Conservation (phyloP, 441 rosid genomes). For the Euphorbia neoarborescens region DNA sequence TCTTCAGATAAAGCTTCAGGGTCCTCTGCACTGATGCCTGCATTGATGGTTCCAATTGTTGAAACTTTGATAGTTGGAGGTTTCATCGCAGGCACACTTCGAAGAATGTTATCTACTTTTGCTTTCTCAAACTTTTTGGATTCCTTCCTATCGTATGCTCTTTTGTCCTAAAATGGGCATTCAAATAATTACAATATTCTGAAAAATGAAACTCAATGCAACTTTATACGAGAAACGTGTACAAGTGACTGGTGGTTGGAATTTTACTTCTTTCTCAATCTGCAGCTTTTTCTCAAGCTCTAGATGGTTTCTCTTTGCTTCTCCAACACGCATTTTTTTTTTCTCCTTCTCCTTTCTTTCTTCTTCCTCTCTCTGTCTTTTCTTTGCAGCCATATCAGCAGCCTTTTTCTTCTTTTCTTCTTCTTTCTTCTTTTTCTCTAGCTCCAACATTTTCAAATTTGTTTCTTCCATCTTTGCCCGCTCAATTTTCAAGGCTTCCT, state of each 20-base stretch:
- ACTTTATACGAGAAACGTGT: neutral
- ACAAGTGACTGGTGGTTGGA: slow-evolving; percentile 27
- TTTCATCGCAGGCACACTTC: slow-evolving; percentile 25
- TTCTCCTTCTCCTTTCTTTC: slow-evolving; percentile 56
- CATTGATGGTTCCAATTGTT: slow-evolving; percentile 28
- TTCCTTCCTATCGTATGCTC: slow-evolving; percentile 32
- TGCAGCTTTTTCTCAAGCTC: slow-evolving; percentile 40
- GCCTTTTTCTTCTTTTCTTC: slow-evolving; percentile 69
- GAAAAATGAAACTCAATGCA: slow-evolving; percentile 3
- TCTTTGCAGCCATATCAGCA: slow-evolving; percentile 63
- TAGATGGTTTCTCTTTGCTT: slow-evolving; percentile 46
- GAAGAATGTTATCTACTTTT: slow-evolving; percentile 21
- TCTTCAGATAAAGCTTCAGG: slow-evolving; percentile 17
- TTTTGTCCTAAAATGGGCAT: slow-evolving; percentile 29
- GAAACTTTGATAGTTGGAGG: slow-evolving; percentile 22
- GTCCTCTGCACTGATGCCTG: slow-evolving; percentile 29
- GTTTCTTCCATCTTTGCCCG: slow-evolving; percentile 65
- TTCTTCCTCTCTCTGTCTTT: slow-evolving; percentile 68
- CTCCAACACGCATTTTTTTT: slow-evolving; percentile 61
- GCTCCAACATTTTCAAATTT: slow-evolving; percentile 52
- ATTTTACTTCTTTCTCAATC: slow-evolving; percentile 37
- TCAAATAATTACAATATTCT: slow-evolving; percentile 15
- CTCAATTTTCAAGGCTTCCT: slow-evolving; percentile 73
- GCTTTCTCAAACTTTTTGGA: slow-evolving; percentile 28
- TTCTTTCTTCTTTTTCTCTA: slow-evolving; percentile 66